These are phyloP conservation scores for Talinum fruticosum DNA, from an alignment of 148 eudicot species.

Conservation along the genomic window DNA sequence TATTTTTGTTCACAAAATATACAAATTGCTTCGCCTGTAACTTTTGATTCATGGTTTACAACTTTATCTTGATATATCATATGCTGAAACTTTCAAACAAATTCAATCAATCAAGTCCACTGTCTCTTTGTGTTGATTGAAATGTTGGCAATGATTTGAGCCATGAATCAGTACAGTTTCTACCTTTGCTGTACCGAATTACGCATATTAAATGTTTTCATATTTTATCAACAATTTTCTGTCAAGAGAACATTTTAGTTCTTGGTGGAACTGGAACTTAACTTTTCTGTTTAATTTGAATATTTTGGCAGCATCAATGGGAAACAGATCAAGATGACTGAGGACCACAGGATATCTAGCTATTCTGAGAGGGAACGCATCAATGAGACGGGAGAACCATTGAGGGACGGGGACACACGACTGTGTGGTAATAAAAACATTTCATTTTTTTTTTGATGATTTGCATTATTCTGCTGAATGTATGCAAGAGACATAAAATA, in stretches of 20 bases:
- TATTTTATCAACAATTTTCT: neutral
- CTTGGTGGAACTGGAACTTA: neutral
- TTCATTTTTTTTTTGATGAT: constrained; percentile 1
- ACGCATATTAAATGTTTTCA: neutral
- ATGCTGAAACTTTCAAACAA: neutral
- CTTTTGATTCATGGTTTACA: neutral
- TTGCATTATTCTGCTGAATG: neutral
- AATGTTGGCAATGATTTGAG: neutral
- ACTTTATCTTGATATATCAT: neutral
- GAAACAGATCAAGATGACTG: constrained; percentile 78
- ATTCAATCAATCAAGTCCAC: neutral
- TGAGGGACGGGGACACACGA: constrained; percentile 93
- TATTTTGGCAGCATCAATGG: constrained; percentile 61
- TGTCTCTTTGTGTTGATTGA: neutral
- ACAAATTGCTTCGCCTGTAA: neutral
- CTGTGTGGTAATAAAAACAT: constrained; percentile 56
- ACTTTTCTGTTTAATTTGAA: neutral
- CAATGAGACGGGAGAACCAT: constrained; percentile 69
- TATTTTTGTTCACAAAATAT: neutral
- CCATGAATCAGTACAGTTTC: neutral
- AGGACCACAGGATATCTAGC: constrained; percentile 89
- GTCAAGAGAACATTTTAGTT: neutral
- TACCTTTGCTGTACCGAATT: neutral
- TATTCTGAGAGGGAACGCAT: constrained; percentile 76
- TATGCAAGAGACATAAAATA: neutral